These are phyloP conservation scores for Ilyonectria sp. DNA, from an alignment of 2,329 filamentous ascomycete genomes.

Conservation along the genomic window DNA sequence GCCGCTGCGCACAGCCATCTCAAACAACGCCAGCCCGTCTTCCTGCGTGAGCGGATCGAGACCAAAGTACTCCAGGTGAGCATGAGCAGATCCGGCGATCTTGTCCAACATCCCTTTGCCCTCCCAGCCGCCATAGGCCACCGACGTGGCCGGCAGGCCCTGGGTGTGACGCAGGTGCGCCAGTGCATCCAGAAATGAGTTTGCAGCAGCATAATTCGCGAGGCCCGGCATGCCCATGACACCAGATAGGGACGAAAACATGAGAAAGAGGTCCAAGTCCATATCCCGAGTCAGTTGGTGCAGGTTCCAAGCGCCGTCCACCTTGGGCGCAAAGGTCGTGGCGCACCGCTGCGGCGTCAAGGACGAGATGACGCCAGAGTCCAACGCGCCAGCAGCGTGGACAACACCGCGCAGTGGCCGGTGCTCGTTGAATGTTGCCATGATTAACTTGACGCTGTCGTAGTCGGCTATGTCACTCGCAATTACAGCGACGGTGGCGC, in stretches of 20 bases:
- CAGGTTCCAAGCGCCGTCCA: constrained; percentile 1
- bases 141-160: not conserved
- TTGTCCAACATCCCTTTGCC: not conserved
- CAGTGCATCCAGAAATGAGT: not conserved
- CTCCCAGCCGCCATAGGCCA: not conserved
- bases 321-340: not conserved
- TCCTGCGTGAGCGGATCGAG: not conserved
- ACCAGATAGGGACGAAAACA: not conserved
- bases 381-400: not conserved
- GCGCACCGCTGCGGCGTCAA: not conserved
- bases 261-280: not conserved
- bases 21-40: not conserved
- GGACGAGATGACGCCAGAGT: not conserved
- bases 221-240: not conserved
- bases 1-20: not conserved
- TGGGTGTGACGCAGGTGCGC: not conserved
- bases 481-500: not conserved
- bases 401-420: not conserved
- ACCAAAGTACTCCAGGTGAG: not conserved
- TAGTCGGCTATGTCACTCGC: not conserved
- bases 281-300: not conserved
- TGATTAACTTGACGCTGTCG: not conserved
- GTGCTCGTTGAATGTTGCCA: not conserved
- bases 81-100: not conserved
- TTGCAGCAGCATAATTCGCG: not conserved